These are phyloP conservation scores for Clonostachys chloroleuca DNA, from an alignment of 2,329 filamentous ascomycete genomes.

Conservation along the genomic window DNA sequence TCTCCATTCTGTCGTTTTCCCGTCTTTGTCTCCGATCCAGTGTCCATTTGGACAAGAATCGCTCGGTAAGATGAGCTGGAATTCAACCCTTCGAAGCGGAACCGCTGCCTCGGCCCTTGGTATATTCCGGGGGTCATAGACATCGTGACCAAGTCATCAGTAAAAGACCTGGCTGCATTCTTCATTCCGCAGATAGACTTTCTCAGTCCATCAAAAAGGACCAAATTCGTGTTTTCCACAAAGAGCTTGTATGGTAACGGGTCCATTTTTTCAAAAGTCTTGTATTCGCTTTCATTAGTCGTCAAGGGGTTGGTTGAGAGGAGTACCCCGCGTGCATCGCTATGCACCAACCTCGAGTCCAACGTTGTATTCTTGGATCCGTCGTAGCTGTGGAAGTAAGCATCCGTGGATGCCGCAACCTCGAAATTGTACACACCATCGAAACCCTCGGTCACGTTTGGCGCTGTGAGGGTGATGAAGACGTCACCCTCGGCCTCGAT, in stretches of 20 bases:
- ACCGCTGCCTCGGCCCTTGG: slow-evolving; percentile 77
- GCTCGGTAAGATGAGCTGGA: slow-evolving; percentile 67
- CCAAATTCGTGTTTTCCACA: slow-evolving; percentile 57
- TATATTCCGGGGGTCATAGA: slow-evolving; percentile 66
- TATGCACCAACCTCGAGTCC: slow-evolving; percentile 76
- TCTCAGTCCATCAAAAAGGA: slow-evolving; percentile 62
- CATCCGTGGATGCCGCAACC: slow-evolving; percentile 77
- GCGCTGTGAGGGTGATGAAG: slow-evolving; percentile 73
- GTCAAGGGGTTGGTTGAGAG: slow-evolving; percentile 76
- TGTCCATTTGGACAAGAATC: slow-evolving; percentile 61
- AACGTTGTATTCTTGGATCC: slow-evolving; percentile 23
- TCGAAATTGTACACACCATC: slow-evolving; percentile 72
- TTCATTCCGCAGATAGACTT: slow-evolving; percentile 69
- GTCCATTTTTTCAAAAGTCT: slow-evolving; percentile 42
- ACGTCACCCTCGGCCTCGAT: slow-evolving; percentile 61
- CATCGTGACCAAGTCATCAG: slow-evolving; percentile 39
- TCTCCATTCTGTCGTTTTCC: neutral
- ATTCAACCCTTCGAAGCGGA: slow-evolving; percentile 76
- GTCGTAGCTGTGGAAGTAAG: slow-evolving; percentile 64
- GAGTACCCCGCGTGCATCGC: slow-evolving; percentile 73
- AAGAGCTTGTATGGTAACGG: slow-evolving; percentile 72
- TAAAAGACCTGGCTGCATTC: slow-evolving; percentile 7
- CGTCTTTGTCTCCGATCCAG: too few species aligned
- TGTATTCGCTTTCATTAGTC: slow-evolving; percentile 46
- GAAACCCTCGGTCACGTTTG: slow-evolving; percentile 55